phyloP scores from a whole-genome alignment of 2,329 filamentous ascomycete species.

The Trichoderma sp. region DNA sequence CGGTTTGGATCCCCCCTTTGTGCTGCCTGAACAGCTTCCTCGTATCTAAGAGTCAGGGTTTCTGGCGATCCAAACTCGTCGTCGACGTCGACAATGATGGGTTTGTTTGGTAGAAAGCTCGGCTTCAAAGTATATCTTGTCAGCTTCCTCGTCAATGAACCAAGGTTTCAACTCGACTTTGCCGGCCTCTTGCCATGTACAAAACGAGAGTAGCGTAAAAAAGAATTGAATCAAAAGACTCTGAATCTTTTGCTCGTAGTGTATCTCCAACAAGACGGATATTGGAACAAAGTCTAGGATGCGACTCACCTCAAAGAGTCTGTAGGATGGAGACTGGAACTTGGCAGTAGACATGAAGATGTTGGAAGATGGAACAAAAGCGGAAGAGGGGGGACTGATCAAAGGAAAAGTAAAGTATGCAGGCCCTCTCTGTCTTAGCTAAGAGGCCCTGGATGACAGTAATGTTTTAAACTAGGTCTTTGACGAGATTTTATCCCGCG shows the following conservation, averaged over 20 bases:
- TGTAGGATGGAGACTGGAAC: constrained; percentile 55
- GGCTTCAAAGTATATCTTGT: constrained; percentile 40
- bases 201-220: not conserved
- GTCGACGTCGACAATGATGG: constrained; percentile 54
- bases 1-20: constrained; percentile 53
- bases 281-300: constrained; percentile 35
- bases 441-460: constrained; percentile 28
- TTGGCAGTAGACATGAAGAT: constrained; percentile 58
- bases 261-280: not conserved
- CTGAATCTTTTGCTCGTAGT: not conserved
- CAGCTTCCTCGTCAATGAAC: constrained; percentile 26
- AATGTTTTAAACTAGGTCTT: constrained; percentile 39
- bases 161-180: not conserved
- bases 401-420: constrained; percentile 34
- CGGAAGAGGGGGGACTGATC: constrained; percentile 37
- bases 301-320: constrained; percentile 58
- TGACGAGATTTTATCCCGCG: constrained; percentile 38
- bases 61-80: constrained; percentile 57
- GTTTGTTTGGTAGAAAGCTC: constrained; percentile 51
- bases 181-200: not conserved
- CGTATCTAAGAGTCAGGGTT: constrained; percentile 54
- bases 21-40: constrained; percentile 52
- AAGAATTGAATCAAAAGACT: not conserved
- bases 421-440: constrained; percentile 39
- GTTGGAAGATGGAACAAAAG: constrained; percentile 34